phyloP scores from a whole-genome alignment of 768 basidiomycete species.

The Antrodiella citrinella region DNA sequence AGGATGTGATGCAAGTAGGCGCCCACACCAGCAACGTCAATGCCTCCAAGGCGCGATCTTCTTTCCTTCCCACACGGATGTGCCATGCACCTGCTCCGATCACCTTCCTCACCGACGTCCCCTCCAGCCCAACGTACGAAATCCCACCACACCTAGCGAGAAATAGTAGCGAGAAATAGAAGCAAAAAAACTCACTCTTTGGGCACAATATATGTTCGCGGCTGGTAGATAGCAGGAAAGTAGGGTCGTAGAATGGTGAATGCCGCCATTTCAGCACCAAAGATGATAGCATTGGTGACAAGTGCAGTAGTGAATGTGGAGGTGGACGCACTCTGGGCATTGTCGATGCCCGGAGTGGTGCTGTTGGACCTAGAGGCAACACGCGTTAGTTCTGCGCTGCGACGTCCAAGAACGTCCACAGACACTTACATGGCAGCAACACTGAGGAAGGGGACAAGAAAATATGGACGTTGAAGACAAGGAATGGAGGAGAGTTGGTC shows the following conservation, averaged over 20 bases:
- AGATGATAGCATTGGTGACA: slow-evolving; percentile 70
- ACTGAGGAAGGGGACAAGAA: no score
- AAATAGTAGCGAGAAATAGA: background rate
- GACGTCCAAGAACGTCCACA: background rate
- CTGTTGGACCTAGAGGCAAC: slow-evolving; percentile 25
- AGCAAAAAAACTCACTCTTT: slow-evolving; percentile 28
- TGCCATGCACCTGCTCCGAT: background rate
- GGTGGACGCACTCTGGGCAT: slow-evolving; percentile 58
- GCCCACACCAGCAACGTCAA: background rate
- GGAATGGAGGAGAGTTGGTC: no score
- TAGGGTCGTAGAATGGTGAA: slow-evolving; percentile 82
- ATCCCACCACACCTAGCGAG: background rate
- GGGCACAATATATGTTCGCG: slow-evolving; percentile 59
- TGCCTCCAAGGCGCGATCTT: background rate
- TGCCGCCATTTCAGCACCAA: slow-evolving; percentile 56
- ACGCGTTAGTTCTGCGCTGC: background rate
- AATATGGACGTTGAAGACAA: no score
- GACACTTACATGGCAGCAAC: background rate
- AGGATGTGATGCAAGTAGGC: background rate
- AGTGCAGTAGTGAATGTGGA: slow-evolving; percentile 79
- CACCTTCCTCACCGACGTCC: background rate
- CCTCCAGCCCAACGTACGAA: background rate
- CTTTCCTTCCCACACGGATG: no score
- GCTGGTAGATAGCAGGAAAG: slow-evolving; percentile 88
- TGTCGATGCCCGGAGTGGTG: slow-evolving; percentile 25